Conservation (phyloP, 2,329 filamentous ascomycete genomes). For the Pseudocercospora macadamiae region DNA sequence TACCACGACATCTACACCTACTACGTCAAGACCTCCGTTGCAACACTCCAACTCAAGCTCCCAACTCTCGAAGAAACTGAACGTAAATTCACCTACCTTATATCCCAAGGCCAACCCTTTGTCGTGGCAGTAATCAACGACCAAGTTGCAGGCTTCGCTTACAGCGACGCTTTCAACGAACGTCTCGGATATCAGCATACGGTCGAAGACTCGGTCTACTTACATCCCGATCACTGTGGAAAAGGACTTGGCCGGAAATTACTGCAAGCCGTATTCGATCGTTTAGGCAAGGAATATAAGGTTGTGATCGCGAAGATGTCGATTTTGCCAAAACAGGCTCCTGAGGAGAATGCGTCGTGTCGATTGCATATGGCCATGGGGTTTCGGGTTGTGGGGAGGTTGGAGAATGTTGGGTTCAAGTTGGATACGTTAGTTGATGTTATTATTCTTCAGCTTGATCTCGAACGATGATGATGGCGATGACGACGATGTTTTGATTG, state of each 20-base stretch:
- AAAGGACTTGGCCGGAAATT: constrained; percentile 22
- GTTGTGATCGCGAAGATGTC: constrained; percentile 27
- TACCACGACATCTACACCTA: too few relatives aligned
- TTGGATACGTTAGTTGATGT: constrained; percentile 25
- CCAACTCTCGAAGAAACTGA: constrained; percentile 1
- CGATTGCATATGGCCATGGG: constrained; percentile 25
- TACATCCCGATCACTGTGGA: constrained; percentile 21
- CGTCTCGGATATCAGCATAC: constrained; percentile 24
- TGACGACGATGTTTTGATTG: neutral
- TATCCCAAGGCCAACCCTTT: constrained; percentile 15
- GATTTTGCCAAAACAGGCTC: constrained; percentile 17
- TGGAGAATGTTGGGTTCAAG: constrained; percentile 26
- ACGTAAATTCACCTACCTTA: constrained; percentile 11
- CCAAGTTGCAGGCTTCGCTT: constrained; percentile 22
- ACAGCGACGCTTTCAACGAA: constrained; percentile 22
- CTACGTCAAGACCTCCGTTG: constrained; percentile 23
- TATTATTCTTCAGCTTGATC: constrained; percentile 22
- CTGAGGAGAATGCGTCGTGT: constrained; percentile 19
- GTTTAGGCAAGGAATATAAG: constrained; percentile 17
- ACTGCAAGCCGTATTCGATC: constrained; percentile 18
- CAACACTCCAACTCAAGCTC: constrained; percentile 20
- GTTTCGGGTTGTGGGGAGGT: constrained; percentile 20
- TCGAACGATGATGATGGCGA: neutral
- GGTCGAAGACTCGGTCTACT: constrained; percentile 23
- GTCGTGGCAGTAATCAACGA: constrained; percentile 16